A percentile compares a stretch with the other conserved stretches of the same genome.
Evolutionary conservation across 192 early-diverging fungal genomes (phyloP).

Genomic region (Coemansia sp.): DNA sequence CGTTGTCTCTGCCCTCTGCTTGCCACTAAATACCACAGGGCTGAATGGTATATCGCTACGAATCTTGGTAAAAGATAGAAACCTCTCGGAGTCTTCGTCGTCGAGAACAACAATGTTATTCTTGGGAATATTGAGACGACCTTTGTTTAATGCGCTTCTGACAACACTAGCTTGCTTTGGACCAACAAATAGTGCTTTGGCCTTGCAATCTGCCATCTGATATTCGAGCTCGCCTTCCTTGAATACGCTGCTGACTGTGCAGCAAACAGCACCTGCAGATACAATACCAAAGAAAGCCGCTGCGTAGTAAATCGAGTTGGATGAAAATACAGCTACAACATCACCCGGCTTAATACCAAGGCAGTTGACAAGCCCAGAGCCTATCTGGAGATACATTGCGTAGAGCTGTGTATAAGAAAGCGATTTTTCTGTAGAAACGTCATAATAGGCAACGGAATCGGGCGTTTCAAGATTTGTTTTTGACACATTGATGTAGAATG

Average conservation of each 20-base stretch:
- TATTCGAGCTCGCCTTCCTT: constrained; percentile 65
- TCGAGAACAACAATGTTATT: constrained; percentile 43
- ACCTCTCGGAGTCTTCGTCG: constrained; percentile 57
- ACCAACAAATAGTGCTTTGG: constrained; percentile 58
- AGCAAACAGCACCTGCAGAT: constrained; percentile 27
- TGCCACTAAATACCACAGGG: constrained; percentile 20
- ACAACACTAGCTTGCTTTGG: constrained; percentile 38
- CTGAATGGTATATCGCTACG: constrained; percentile 13
- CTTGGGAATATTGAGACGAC: constrained; percentile 9
- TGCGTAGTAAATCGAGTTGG: constrained; percentile 33
- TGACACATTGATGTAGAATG: constrained; percentile 20
- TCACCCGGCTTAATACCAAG: constrained; percentile 16
- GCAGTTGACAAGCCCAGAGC: constrained; percentile 23
- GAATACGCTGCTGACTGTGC: constrained; percentile 47
- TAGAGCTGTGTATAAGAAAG: constrained; percentile 19
- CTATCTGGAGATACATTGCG: constrained; percentile 11
- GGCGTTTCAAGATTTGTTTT: constrained; percentile 5
- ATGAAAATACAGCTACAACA: constrained; percentile 27
- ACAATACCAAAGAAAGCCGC: constrained; percentile 26
- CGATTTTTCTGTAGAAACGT: constrained; percentile 15
- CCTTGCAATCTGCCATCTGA: constrained; percentile 64
- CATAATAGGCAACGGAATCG: constrained; percentile 24
- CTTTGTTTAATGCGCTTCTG: constrained; percentile 4
- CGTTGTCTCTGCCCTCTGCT: constrained; percentile 8
- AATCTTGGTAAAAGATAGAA: constrained; percentile 26